phyloP scores from a whole-genome alignment of 2,329 filamentous ascomycete species.

The Blastomyces silverae region DNA sequence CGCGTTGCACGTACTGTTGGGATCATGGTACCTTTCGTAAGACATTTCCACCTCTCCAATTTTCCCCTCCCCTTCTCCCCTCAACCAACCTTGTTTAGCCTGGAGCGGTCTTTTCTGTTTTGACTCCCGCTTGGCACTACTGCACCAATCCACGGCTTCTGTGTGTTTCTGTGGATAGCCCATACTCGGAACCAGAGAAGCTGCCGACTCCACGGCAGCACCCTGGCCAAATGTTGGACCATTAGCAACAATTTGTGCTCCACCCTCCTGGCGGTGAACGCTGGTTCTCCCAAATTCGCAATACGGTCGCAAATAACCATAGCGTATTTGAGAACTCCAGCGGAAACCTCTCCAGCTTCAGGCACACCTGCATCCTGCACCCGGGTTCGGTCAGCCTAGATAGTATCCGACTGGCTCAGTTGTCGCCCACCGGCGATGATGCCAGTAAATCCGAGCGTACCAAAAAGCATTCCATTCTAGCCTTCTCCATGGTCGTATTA shows the following conservation, averaged over 20 bases:
- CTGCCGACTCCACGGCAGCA: neutral
- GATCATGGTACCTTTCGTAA: conserved; percentile 72
- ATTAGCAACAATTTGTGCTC: neutral
- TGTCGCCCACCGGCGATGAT: neutral
- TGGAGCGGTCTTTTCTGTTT: conserved; percentile 14
- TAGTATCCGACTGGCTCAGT: neutral
- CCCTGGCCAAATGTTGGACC: neutral
- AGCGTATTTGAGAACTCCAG: neutral
- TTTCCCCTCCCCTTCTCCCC: conserved; percentile 18
- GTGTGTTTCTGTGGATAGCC: neutral
- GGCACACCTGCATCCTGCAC: conserved; percentile 3
- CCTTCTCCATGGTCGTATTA: neutral
- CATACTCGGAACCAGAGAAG: conserved; percentile 3
- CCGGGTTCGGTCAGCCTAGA: neutral
- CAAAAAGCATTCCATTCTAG: neutral
- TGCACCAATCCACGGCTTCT: conserved; percentile 5
- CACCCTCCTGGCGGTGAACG: conserved; percentile 8
- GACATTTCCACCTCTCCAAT: conserved; percentile 31
- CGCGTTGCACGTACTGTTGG: conserved; percentile 59
- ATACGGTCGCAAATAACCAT: neutral
- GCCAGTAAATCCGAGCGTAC: neutral
- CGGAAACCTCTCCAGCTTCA: neutral
- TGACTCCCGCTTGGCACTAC: neutral
- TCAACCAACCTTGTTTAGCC: neutral
- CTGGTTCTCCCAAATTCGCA: neutral